These are phyloP conservation scores for Hevea brasiliensis DNA, from an alignment of 345 rosid species.

Conservation along the genomic window DNA sequence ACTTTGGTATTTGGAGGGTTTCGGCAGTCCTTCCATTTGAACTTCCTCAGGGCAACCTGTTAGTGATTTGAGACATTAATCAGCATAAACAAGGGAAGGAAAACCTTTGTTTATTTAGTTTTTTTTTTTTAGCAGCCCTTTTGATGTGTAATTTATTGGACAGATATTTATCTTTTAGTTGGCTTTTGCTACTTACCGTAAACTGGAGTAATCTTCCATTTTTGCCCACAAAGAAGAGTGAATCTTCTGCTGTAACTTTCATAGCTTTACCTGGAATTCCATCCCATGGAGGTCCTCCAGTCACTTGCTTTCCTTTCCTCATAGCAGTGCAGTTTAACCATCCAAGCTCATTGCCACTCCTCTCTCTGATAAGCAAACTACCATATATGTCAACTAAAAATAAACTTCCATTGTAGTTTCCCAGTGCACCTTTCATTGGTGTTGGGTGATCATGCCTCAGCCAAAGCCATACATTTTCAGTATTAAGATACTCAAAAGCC, in stretches of 20 bases:
- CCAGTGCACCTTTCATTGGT: slow-evolving; percentile 53
- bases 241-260: slow-evolving; percentile 56
- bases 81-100: slow-evolving; percentile 1
- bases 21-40: slow-evolving; percentile 63
- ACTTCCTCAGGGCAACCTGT: slow-evolving; percentile 60
- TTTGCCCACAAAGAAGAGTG: slow-evolving; percentile 64
- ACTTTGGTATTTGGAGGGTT: slow-evolving; percentile 53
- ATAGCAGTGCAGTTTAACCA: slow-evolving; percentile 69
- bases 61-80: slow-evolving; percentile 5
- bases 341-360: slow-evolving; percentile 40
- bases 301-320: slow-evolving; percentile 52
- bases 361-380: slow-evolving; percentile 56
- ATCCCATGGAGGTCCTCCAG: slow-evolving; percentile 70
- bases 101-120: neutral
- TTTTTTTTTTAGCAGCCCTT: no score
- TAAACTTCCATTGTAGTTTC: slow-evolving; percentile 67
- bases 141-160: neutral
- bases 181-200: slow-evolving; percentile 44
- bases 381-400: slow-evolving; percentile 55
- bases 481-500: slow-evolving; percentile 57
- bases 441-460: slow-evolving; percentile 65
- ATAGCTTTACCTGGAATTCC: slow-evolving; percentile 47
- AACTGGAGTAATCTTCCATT: slow-evolving; percentile 60
- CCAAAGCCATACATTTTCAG: slow-evolving; percentile 68
- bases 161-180: slow-evolving; percentile 4